These are phyloP conservation scores for Schizochytrium sp. DNA, from an alignment of 108 stramenopile genomes.

Conservation along the genomic window DNA sequence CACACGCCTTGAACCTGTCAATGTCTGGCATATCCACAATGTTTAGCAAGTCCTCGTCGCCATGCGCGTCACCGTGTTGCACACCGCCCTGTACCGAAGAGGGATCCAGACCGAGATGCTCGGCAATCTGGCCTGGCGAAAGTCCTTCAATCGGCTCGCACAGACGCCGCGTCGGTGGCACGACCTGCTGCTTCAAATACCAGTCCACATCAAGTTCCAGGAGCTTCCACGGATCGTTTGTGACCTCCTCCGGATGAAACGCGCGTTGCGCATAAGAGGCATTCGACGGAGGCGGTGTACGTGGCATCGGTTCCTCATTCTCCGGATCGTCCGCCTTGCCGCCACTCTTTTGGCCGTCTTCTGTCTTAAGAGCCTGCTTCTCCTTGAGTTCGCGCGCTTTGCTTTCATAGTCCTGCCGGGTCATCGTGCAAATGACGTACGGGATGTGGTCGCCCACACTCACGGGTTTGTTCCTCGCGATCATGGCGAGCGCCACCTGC, in stretches of 20 bases:
- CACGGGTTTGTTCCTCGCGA: conserved; percentile 75
- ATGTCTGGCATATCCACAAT: conserved; percentile 1
- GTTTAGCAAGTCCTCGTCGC: conserved; percentile 2
- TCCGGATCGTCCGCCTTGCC: background rate
- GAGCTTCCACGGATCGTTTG: background rate
- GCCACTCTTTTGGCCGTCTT: background rate
- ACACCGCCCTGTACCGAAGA: conserved; percentile 21
- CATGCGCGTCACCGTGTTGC: background rate
- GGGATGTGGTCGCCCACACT: conserved; percentile 98
- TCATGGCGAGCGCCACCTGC: conserved; percentile 88
- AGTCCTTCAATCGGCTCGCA: conserved; percentile 96
- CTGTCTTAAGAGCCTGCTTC: background rate
- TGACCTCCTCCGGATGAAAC: conserved; percentile 27
- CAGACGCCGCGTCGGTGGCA: conserved; percentile 88
- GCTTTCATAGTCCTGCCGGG: background rate
- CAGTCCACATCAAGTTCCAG: conserved; percentile 83
- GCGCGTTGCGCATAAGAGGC: conserved; percentile 4
- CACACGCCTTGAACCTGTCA: background rate
- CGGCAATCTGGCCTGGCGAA: conserved; percentile 38
- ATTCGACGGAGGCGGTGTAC: background rate
- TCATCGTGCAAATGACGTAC: conserved; percentile 69
- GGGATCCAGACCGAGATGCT: conserved; percentile 50
- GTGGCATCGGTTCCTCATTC: background rate
- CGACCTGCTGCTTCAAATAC: conserved; percentile 93
- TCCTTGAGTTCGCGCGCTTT: background rate